A percentile compares a stretch with the other conserved stretches of the same genome.
Conservation (phyloP, 352 stramenopile species). For the Pythium chondricola region DNA sequence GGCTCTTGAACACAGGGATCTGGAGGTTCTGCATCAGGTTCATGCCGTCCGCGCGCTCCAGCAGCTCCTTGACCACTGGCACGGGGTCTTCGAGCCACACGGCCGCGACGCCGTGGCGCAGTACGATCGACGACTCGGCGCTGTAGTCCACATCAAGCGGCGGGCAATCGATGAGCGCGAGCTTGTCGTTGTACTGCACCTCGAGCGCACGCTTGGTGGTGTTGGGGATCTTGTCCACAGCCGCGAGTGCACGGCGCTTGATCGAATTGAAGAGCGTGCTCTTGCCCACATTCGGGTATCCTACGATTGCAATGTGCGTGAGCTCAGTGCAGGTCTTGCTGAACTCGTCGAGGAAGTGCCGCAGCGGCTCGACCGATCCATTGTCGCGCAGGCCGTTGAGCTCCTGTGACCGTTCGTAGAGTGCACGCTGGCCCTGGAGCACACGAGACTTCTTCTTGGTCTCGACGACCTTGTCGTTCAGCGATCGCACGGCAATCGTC, state of each 20-base stretch:
- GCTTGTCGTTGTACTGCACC: slow-evolving; percentile 95
- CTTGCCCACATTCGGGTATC: slow-evolving; percentile 97
- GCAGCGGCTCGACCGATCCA: slow-evolving; percentile 81
- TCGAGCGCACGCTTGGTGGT: slow-evolving; percentile 84
- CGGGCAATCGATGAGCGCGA: slow-evolving; percentile 95
- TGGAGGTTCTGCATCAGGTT: slow-evolving; percentile 96
- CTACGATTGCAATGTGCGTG: slow-evolving; percentile 94
- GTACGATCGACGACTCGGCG: slow-evolving; percentile 71
- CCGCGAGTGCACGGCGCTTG: slow-evolving; percentile 63
- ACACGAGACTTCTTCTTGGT: slow-evolving; percentile 83
- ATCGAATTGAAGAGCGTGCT: slow-evolving; percentile 95
- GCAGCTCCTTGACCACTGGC: slow-evolving; percentile 85
- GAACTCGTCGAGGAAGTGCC: slow-evolving; percentile 96
- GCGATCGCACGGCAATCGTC: slow-evolving; percentile 86
- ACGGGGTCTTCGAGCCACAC: slow-evolving; percentile 94
- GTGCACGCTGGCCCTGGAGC: slow-evolving; percentile 51
- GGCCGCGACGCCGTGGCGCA: slow-evolving; percentile 93
- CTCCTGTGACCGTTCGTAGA: slow-evolving; percentile 68
- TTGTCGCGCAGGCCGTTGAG: slow-evolving; percentile 69
- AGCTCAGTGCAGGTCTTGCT: slow-evolving; percentile 66
- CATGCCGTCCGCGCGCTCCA: slow-evolving; percentile 86
- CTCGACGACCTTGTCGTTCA: slow-evolving; percentile 87
- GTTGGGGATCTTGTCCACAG: slow-evolving; percentile 42
- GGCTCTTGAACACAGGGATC: slow-evolving; percentile 90
- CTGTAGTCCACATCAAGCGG: slow-evolving; percentile 96